These are phyloP conservation scores for Fusarium hostae DNA, from an alignment of 2,329 filamentous ascomycete genomes.

Conservation along the genomic window DNA sequence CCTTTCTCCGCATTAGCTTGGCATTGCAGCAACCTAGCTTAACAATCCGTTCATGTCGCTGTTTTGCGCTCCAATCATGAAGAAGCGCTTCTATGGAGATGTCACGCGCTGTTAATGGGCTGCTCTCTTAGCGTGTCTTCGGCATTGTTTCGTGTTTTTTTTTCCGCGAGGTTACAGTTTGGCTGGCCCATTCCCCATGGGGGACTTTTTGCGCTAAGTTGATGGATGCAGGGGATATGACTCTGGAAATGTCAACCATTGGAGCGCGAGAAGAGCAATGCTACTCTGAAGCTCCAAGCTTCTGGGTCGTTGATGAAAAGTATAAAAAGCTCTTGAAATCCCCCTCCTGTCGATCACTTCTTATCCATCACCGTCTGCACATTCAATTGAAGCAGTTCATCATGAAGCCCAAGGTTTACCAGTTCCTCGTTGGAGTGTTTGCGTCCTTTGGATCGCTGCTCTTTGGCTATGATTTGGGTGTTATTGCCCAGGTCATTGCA, in stretches of 20 bases:
- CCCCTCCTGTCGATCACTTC: slow-evolving; percentile 6
- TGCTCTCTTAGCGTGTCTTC: slow-evolving; percentile 4
- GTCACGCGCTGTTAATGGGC: slow-evolving; percentile 13
- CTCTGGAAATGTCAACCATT: neutral
- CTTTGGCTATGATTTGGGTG: slow-evolving; percentile 42
- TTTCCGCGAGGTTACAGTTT: neutral
- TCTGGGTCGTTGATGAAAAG: neutral
- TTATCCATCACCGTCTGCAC: neutral
- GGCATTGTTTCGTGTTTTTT: neutral
- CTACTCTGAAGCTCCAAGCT: neutral
- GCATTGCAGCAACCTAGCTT: neutral
- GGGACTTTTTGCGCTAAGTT: neutral
- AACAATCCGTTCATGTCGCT: neutral
- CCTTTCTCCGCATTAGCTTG: slow-evolving; percentile 3
- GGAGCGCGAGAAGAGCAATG: neutral
- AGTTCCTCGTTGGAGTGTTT: slow-evolving; percentile 61
- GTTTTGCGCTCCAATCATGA: slow-evolving; percentile 12
- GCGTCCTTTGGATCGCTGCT: slow-evolving; percentile 42
- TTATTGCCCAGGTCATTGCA: slow-evolving; percentile 62
- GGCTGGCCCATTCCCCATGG: slow-evolving; percentile 2
- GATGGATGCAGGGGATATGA: neutral
- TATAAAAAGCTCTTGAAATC: slow-evolving; percentile 1
- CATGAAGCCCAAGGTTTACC: slow-evolving; percentile 53
- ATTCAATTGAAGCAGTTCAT: neutral
- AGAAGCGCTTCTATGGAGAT: slow-evolving; percentile 5